Percentiles rank a stretch among this genome's conserved stretches.
phyloP scores from a whole-genome alignment of 495 filamentous ascomycete genomes.

The Achaetomiella virescens region DNA sequence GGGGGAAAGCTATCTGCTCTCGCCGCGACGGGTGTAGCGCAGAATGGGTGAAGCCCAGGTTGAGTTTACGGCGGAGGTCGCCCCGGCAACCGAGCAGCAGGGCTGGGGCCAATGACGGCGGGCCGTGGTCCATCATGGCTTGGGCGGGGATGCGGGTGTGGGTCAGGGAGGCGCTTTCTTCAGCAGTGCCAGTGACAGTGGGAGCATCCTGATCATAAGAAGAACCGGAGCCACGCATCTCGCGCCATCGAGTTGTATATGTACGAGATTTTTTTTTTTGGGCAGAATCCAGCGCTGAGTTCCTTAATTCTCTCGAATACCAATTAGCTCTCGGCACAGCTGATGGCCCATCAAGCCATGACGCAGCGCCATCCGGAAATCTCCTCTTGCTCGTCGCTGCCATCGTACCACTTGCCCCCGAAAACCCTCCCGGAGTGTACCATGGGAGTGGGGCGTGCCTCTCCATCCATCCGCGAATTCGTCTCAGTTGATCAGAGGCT shows the following conservation, averaged over 20 bases:
- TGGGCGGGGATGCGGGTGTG: neutral
- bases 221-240: no score
- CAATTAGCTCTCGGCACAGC: neutral
- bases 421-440: no score
- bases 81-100: constrained; percentile 23
- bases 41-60: constrained; percentile 10
- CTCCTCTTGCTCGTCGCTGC: neutral
- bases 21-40: constrained; percentile 28
- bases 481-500: neutral
- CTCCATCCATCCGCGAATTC: neutral
- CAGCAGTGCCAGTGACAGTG: neutral
- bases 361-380: neutral
- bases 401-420: neutral
- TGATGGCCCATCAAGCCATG: neutral
- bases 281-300: neutral
- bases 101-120: constrained; percentile 6
- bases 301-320: neutral
- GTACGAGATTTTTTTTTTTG: no score
- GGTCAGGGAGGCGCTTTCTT: neutral
- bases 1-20: constrained; percentile 20
- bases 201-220: no score
- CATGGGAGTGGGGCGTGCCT: no score
- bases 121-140: neutral
- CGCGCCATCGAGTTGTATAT: no score
- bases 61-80: constrained; percentile 18